phyloP scores from a whole-genome alignment of 1,139 yeast species.

The Geotrichum klebahnii region DNA sequence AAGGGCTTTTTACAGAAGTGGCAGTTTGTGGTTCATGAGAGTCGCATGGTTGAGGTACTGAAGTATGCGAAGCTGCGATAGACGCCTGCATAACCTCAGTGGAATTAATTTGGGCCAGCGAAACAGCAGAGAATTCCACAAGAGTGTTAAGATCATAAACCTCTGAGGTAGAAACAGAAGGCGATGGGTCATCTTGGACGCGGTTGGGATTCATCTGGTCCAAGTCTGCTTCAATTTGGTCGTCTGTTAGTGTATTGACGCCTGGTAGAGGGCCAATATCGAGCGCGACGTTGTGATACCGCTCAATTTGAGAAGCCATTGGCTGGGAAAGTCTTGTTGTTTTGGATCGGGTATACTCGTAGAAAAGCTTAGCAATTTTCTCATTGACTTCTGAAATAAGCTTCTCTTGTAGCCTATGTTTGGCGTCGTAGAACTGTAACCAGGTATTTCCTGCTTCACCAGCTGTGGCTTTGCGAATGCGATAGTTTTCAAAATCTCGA shows the following conservation, averaged over 20 bases:
- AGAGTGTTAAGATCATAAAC: constrained; percentile 3
- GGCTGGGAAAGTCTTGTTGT: background rate
- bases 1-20: no score
- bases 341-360: constrained; percentile 17
- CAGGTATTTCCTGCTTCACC: constrained; percentile 33
- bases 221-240: constrained; percentile 10
- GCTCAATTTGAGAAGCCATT: background rate
- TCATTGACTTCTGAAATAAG: constrained; percentile 20
- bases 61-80: background rate
- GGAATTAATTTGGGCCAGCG: background rate
- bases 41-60: background rate
- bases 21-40: no score
- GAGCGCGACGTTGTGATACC: background rate
- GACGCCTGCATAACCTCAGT: background rate
- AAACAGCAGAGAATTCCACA: background rate
- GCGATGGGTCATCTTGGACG: background rate
- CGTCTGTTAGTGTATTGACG: background rate
- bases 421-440: constrained; percentile 26
- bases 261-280: constrained; percentile 1
- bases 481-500: constrained; percentile 27
- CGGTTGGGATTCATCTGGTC: background rate
- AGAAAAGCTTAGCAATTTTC: constrained; percentile 21
- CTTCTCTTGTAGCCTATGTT: constrained; percentile 23
- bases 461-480: constrained; percentile 29
- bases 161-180: background rate